Base-by-base conservation (phyloP, 495 filamentous ascomycete genomes). In the Penicillium chermesinum region DNA sequence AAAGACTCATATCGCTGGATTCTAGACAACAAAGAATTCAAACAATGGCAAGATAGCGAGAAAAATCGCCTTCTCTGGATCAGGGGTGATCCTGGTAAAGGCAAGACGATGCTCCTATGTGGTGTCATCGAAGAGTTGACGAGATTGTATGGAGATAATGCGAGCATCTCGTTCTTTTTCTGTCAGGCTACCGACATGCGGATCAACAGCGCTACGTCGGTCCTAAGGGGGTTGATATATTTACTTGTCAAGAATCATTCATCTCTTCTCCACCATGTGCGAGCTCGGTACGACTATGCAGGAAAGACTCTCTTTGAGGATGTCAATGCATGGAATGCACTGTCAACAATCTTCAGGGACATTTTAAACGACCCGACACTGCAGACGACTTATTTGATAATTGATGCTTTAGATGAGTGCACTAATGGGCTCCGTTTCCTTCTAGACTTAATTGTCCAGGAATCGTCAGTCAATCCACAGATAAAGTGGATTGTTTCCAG, bases 361-460 rank as follows among this genome's bases (percentile, higher is more conserved):
- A 72, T 75, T 14, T 22, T 75, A 15, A 18, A 53, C 33, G 65
- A 73, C 42, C 35, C 45, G n/a, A 3, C 14, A n/a, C 39, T 70
- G 34, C 42, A 41, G 1, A 53, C 17, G 1, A 59, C 55, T 4
- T 71, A 69, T 44, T 43, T 73, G 43, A 44, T 78, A 1, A 59
- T 79, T 36, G 73, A 80, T 53, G 72, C 71, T 2, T 64, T 79
- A 1, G 72, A 78, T 49, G 74, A 79, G 58, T 78, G 70, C 44
- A 48, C 47, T 2, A 41, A 20, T 10, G 66, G 56, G 15, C 46
- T 59, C 8, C n/a, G 10, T 19, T 17, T 2, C 14, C 17, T 76
- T 41, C 54, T 74, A 2, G 21, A 63, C 14, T 46, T 73, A 1
- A 66, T 74, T 32, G 9, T 38, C 13, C 14, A 61, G 20, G 6